Evolutionary conservation across 768 basidiomycete species (phyloP), one percentile per base, ranked within the genome.

Genomic region (Mycena vitilis): DNA sequence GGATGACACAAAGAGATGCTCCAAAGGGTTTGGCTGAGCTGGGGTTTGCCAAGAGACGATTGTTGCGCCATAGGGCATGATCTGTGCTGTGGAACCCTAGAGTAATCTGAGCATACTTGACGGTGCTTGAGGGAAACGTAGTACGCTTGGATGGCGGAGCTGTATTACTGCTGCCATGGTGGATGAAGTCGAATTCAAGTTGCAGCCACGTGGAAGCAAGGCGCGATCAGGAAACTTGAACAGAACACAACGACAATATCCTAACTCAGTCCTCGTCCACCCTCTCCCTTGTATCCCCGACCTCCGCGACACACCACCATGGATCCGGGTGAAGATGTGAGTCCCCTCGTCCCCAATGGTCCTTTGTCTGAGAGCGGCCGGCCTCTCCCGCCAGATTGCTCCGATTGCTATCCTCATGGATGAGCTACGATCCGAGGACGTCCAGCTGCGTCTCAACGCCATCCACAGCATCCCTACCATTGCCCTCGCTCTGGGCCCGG

Each of bases 401-500:
- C 95, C 95, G 80, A 96, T 97, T 84, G 95, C 95, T 75, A 92
- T 98, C 78, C 88, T 98, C 63, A 96, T 98, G 92, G 97, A 99
- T 84, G 97, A 99, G 83, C 86, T 99, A 64, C 94, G 96, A 74
- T 95, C 96, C 58, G 98, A 99, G 78, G 98, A 99, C 81, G 96
- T 98, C 60, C 94, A 96, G 81, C 83, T 99, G 54, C 93, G 98
- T 63, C 85, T 99, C 77, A 96, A 97, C 73, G 96, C 98, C 68
- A 96, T 99, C 71, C 95, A 96, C 81, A 94, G 96, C 81, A 89
- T 99, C 76, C 95, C 96, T 59, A 99, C 98, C 55, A 99, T 99
- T 81, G 97, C 97, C 7, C 88, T 99, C 70, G 98, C 98, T 20
- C 87, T 99, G 59, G 97, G 98, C 8, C 90, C 95, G 49, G 93